Evolutionary conservation across 257 asterid genomes (phyloP).

Genomic region (Cruciata laevipes): DNA sequence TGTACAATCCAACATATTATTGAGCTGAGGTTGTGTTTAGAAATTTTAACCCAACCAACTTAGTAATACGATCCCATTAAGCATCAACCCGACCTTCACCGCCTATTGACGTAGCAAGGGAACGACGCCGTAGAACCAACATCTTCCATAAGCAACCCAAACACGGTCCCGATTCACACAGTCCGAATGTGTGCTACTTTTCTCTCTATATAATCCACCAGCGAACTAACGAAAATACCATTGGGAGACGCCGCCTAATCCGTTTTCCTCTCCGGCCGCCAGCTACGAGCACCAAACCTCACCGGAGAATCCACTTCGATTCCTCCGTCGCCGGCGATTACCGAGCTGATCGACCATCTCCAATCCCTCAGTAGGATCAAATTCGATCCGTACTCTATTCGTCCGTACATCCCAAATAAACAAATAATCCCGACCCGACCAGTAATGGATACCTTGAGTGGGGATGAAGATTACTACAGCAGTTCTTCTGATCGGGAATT

Average conservation of each 20-base stretch:
- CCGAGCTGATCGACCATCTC: slow-evolving; percentile 3
- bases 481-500: slow-evolving; percentile 50
- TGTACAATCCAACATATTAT: too few species aligned
- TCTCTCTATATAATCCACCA: neutral
- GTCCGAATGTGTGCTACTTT: neutral
- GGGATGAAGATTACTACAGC: slow-evolving; percentile 45
- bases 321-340: neutral
- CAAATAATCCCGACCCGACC: neutral
- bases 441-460: slow-evolving; percentile 42
- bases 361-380: neutral
- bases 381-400: neutral
- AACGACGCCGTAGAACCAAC: neutral
- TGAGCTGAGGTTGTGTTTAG: too few species aligned
- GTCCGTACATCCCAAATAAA: neutral
- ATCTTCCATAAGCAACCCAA: neutral
- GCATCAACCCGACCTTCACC: too few species aligned
- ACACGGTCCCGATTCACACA: neutral
- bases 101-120: too few species aligned
- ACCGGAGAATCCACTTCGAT: slow-evolving; percentile 17
- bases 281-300: neutral
- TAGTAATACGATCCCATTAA: too few species aligned
- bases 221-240: neutral
- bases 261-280: slow-evolving; percentile 12
- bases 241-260: slow-evolving; percentile 4
- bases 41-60: too few species aligned